Evolutionary conservation across 805 yeast species (phyloP).

Genomic region (Candida broadrunensis): DNA sequence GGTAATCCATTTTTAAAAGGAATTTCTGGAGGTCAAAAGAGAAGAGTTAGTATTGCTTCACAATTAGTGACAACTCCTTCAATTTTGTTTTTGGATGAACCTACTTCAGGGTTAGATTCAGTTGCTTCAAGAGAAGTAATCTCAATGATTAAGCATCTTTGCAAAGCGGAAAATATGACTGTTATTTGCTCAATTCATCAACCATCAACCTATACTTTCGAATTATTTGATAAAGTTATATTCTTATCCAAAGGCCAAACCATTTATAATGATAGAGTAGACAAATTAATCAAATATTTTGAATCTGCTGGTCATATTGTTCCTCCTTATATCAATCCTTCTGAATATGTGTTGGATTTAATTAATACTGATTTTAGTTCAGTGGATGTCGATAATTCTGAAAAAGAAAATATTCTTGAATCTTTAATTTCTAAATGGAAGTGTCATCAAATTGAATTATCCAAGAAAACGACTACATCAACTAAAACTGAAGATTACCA

Average conservation of each 20-base stretch:
- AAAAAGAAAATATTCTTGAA: neutral
- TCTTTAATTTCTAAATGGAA: conserved; percentile 5
- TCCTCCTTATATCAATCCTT: conserved; percentile 18
- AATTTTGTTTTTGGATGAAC: conserved; percentile 55
- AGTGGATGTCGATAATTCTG: neutral
- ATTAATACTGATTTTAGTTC: conserved; percentile 23
- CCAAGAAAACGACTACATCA: neutral
- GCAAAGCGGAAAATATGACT: conserved; percentile 28
- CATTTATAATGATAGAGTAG: conserved; percentile 15
- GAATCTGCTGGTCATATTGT: conserved; percentile 14
- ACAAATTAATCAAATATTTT: conserved; percentile 14
- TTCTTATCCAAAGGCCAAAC: conserved; percentile 20
- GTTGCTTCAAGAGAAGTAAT: conserved; percentile 53
- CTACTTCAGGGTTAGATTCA: conserved; percentile 61
- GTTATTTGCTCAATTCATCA: conserved; percentile 54
- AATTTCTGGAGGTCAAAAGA: conserved; percentile 20
- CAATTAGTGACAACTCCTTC: conserved; percentile 16
- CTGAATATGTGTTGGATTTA: conserved; percentile 27
- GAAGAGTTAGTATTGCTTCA: conserved; percentile 18
- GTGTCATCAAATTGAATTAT: neutral
- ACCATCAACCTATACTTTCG: conserved; percentile 46
- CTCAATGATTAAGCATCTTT: conserved; percentile 40
- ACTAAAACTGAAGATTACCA: no score
- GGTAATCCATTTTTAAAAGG: conserved; percentile 21
- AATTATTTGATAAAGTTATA: conserved; percentile 21